Percentiles rank a stretch among this genome's conserved stretches.
These are phyloP conservation scores for Thelonectria discophora DNA, from an alignment of 2,329 filamentous ascomycete genomes.

Conservation along the genomic window DNA sequence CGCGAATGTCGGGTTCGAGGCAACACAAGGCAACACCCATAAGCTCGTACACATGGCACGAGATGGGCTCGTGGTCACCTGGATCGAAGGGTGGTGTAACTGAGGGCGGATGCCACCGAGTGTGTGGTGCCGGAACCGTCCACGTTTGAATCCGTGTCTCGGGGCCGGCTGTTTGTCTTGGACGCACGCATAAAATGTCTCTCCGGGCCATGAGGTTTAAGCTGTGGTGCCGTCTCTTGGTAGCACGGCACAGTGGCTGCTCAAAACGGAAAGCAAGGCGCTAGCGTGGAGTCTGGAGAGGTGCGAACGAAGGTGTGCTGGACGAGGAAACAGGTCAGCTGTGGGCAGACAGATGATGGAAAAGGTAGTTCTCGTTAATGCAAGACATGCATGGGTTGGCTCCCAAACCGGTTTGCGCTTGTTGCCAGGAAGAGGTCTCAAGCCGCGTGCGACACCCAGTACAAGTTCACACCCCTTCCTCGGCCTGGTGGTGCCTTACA, in stretches of 20 bases:
- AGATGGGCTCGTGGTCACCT: slow-evolving; percentile 41
- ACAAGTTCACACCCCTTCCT: neutral
- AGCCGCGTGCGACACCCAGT: neutral
- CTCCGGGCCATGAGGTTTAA: slow-evolving; percentile 27
- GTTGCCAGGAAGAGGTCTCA: neutral
- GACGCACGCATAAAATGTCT: slow-evolving; percentile 25
- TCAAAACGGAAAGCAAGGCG: neutral
- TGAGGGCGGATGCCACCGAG: slow-evolving; percentile 31
- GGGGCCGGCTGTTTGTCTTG: slow-evolving; percentile 36
- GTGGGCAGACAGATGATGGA: slow-evolving; percentile 1
- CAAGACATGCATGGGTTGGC: slow-evolving; percentile 18
- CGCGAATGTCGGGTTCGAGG: slow-evolving; percentile 1
- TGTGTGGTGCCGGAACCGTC: slow-evolving; percentile 36
- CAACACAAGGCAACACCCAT: neutral
- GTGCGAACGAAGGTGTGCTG: neutral
- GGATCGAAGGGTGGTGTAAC: slow-evolving; percentile 37
- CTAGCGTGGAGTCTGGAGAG: slow-evolving; percentile 1
- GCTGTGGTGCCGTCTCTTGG: slow-evolving; percentile 18
- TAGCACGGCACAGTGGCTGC: slow-evolving; percentile 19
- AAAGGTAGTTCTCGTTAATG: slow-evolving; percentile 1
- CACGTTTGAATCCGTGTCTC: slow-evolving; percentile 42
- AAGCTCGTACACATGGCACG: slow-evolving; percentile 29
- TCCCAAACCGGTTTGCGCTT: slow-evolving; percentile 6
- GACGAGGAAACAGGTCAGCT: slow-evolving; percentile 19
- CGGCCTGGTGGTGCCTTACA: neutral